Evolutionary conservation across 106 monocot genomes (phyloP).

Genomic region (Alisma plantagoaquatica): DNA sequence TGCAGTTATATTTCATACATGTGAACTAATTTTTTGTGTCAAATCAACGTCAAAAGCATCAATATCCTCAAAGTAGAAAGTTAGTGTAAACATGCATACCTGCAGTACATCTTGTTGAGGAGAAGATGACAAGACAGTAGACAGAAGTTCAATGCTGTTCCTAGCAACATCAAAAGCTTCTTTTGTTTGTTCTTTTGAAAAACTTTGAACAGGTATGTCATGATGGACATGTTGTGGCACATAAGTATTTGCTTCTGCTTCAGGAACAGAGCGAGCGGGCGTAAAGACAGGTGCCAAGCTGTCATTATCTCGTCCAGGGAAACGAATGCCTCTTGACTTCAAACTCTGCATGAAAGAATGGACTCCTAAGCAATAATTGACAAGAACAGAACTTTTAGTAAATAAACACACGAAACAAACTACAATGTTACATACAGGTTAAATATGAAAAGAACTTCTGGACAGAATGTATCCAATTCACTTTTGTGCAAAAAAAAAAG

Average conservation of each 20-base stretch:
- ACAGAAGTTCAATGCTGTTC: slow-evolving; percentile 91
- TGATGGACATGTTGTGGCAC: slow-evolving; percentile 14
- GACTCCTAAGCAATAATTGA: not conserved
- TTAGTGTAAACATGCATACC: slow-evolving; percentile 28
- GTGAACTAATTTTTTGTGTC: no score
- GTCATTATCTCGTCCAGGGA: slow-evolving; percentile 90
- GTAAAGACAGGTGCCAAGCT: slow-evolving; percentile 95
- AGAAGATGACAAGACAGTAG: slow-evolving; percentile 79
- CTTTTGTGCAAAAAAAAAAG: no score
- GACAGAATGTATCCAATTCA: no score
- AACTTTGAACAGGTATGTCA: slow-evolving; percentile 33
- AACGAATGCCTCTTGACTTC: slow-evolving; percentile 84
- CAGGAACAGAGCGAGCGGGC: slow-evolving; percentile 71
- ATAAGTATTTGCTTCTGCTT: slow-evolving; percentile 31
- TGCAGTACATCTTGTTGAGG: slow-evolving; percentile 70
- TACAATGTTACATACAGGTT: no score
- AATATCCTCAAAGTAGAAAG: no score
- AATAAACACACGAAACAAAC: not conserved
- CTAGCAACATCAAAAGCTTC: slow-evolving; percentile 89
- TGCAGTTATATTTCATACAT: no score
- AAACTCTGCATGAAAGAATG: slow-evolving; percentile 55
- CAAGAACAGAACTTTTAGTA: not conserved
- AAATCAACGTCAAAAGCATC: no score
- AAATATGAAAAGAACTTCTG: no score
- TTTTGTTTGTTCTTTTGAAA: slow-evolving; percentile 66